Evolutionary conservation across 1,284 basidiomycete species (phyloP), one percentile per base, ranked within the genome.

Genomic region (Cerrena zonata): DNA sequence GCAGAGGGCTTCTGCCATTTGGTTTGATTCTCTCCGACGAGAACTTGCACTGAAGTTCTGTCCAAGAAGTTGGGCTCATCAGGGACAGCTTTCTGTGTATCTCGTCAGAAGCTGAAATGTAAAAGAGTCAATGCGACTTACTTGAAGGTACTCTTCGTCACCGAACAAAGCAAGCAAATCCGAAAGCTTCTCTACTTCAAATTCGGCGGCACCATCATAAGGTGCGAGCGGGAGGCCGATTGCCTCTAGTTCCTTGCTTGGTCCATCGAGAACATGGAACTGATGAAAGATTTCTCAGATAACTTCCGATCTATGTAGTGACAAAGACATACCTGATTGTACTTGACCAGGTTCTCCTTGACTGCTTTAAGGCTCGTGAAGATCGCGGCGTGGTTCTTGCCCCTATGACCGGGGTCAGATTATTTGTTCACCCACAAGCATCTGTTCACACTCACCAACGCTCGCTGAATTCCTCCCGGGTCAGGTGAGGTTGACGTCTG

Each of bases 121-220:
- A 41, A 19, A 23, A 18, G 7, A 7, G 40, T 18, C 40, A 19
- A 7, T 7, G 5, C 22, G 18, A 41, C 24, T 4, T 34, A 50
- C 49, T 42, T 50, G 11, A 4, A 34, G 41, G 19, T 34, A 50
- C 18, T 30, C 49, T 27, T 50, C 30, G 22, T 50, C 49, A 22
- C 42, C 49, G 36, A 50, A 50, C 27, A 50, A 21, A 5, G 49
- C 43, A 13, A 50, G 30, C 15, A 50, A 15, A 37, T 50, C 49
- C 30, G 44, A 40, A 34, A 50, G 7, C 24, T 45, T 50, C 26
- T 50, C 49, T 25, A 50, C 49, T 11, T n/a, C 34, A 23, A 50
- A 45, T 26, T 50, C 49, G n/a, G 49, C 49, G 15, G 43, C 49
- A 37, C 49, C 49, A 30, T 50, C 49, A 39, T 34, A 50, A 4